Conservation (phyloP, 23 red algal species). For the Rhodosorus marinus region DNA sequence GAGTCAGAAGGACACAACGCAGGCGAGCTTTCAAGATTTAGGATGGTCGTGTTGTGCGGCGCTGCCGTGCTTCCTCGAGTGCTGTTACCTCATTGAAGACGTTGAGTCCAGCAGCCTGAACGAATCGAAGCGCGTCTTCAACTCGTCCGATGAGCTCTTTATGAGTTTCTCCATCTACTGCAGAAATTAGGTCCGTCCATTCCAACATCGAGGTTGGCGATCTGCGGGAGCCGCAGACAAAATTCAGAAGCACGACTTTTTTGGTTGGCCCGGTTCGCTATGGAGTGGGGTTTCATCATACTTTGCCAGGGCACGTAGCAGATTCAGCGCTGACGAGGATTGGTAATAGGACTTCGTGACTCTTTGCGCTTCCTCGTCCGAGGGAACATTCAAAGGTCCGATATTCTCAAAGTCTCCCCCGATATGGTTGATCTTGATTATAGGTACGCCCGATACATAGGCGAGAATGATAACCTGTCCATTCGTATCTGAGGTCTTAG, state of each 20-base stretch:
- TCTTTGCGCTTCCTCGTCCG: background rate
- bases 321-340: slow-evolving; percentile 43
- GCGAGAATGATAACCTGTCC: slow-evolving; percentile 42
- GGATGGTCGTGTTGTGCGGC: too few relatives aligned
- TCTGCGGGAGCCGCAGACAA: too few relatives aligned
- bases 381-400: background rate
- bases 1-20: slow-evolving; percentile 3
- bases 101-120: slow-evolving; percentile 30
- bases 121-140: slow-evolving; percentile 50
- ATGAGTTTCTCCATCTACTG: slow-evolving; percentile 9
- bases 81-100: slow-evolving; percentile 16
- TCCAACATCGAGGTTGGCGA: slow-evolving; percentile 42
- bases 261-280: too few relatives aligned
- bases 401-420: slow-evolving; percentile 28
- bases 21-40: too few relatives aligned
- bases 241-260: too few relatives aligned
- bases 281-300: too few relatives aligned
- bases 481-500: too few relatives aligned
- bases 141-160: slow-evolving; percentile 24
- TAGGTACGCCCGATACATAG: slow-evolving; percentile 39
- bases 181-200: slow-evolving; percentile 27
- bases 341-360: slow-evolving; percentile 13
- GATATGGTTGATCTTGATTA: slow-evolving; percentile 58
- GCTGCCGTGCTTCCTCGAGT: slow-evolving; percentile 9
- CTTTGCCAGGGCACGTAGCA: slow-evolving; percentile 50